Base-by-base conservation (phyloP, 1,284 basidiomycete genomes). In the Heliocybe sulcata region DNA sequence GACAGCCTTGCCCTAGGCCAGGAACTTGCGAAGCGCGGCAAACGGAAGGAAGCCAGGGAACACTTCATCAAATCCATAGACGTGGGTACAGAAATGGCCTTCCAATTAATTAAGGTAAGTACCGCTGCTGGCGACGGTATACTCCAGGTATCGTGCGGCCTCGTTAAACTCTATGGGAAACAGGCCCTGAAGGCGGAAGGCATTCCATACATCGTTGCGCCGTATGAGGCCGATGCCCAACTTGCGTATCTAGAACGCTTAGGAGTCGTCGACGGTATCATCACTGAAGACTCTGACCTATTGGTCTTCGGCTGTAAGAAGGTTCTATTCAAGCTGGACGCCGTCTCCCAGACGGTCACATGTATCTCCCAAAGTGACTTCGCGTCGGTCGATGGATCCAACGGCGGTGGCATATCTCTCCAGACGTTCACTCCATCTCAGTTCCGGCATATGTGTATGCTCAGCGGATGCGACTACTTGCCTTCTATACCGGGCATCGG, bases 191-290 rank as follows among this genome's bases (percentile, higher is more conserved):
- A 81, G 53, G 89, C 87, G 4, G 92, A 95, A 65, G 72, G 73
- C 22, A 80, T 97, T 14, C 69, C 81, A 23, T 98, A 97, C 67
- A 77, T 99, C 25, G 97, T 99, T 3, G 97, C 97, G 3, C 97
- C 97, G 0, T 99, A 99, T 70, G 97, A 99, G 75, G 97, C 97
- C 0, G 97, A 99, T 66, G 94, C 97, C 0, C 97, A 99, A 69
- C 81, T 99, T 56, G 90, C 93, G 54, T 98, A 88, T 70, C 79
- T 99, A 50, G 97, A 99, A 67, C 83, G 82, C 48, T 71, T 77
- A 45, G 91, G 92, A 12, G 66, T 92, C 51, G 92, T 97, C 52
- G 88, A 97, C 67, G 97, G 87, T 2, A 89, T 99, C 67, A 82
- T 99, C 63, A 98, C 97, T 1, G 97, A 99, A 71, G 97, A 99